These are phyloP conservation scores for Tylopilus balloui DNA, from an alignment of 768 basidiomycete species.

Conservation along the genomic window DNA sequence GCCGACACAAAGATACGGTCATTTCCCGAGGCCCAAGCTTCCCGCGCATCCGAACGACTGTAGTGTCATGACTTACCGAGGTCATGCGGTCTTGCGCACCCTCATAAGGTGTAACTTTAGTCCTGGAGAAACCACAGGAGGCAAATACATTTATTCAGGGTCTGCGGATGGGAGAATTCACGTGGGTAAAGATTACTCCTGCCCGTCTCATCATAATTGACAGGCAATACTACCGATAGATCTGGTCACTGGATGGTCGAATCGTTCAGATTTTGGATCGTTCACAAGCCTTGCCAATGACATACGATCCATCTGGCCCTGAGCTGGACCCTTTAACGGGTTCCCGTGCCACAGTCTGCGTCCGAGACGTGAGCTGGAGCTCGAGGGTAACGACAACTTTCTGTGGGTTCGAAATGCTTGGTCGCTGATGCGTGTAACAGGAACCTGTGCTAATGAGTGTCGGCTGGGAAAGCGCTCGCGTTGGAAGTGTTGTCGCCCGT, in stretches of 20 bases:
- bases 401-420: not conserved
- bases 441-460: constrained; percentile 91
- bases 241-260: constrained; percentile 92
- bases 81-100: constrained; percentile 85
- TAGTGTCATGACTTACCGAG: constrained; percentile 93
- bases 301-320: constrained; percentile 65
- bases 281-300: constrained; percentile 62
- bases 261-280: constrained; percentile 84
- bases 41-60: constrained; percentile 81
- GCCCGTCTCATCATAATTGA: constrained; percentile 2
- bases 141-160: constrained; percentile 92
- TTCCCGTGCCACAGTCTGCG: constrained; percentile 46
- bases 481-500: constrained; percentile 74
- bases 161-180: constrained; percentile 83
- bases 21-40: constrained; percentile 59
- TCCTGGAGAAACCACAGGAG: constrained; percentile 86
- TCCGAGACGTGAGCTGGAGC: constrained; percentile 96
- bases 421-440: constrained; percentile 30
- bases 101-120: constrained; percentile 97
- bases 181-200: constrained; percentile 39
- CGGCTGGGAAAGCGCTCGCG: constrained; percentile 67
- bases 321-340: constrained; percentile 37
- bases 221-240: constrained; percentile 40
- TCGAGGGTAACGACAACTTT: constrained; percentile 50
- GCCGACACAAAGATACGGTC: constrained; percentile 44